These are phyloP conservation scores for Globisporangium paroecandrum DNA, from an alignment of 352 stramenopile genomes.

Conservation along the genomic window DNA sequence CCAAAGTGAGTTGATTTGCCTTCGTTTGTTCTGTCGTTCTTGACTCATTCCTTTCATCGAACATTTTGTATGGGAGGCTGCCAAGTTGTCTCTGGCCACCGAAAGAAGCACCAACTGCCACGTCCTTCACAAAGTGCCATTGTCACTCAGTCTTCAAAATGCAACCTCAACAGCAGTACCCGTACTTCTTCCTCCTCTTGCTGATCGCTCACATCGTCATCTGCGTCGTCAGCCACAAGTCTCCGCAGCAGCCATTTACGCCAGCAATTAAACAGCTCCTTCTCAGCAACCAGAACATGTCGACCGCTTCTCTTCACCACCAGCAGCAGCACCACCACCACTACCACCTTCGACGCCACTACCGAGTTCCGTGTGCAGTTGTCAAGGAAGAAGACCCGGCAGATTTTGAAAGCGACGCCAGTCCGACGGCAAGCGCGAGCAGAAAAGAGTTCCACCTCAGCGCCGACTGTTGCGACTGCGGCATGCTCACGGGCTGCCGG, in stretches of 20 bases:
- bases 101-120: background rate
- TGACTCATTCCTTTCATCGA: background rate
- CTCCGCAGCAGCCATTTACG: no score
- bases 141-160: background rate
- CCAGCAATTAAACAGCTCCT: background rate
- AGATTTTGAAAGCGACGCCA: background rate
- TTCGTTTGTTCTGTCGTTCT: background rate
- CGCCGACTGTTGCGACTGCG: constrained; percentile 27
- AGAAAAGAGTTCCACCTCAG: background rate
- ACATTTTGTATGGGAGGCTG: background rate
- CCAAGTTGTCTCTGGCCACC: background rate
- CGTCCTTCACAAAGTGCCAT: background rate
- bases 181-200: background rate
- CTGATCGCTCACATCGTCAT: background rate
- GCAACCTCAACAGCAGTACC: background rate
- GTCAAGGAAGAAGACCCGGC: background rate
- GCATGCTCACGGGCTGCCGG: constrained; percentile 22
- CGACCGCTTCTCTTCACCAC: background rate
- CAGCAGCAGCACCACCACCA: constrained; percentile 3
- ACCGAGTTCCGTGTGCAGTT: background rate
- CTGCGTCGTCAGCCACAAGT: background rate
- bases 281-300: background rate
- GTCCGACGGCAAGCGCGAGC: background rate
- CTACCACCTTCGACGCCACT: background rate
- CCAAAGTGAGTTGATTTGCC: constrained; percentile 6